A percentile compares a stretch with the other conserved stretches of the same genome.
phyloP scores from a whole-genome alignment of 2,329 filamentous ascomycete species.

The Zelopaecilomyces penicillatus region DNA sequence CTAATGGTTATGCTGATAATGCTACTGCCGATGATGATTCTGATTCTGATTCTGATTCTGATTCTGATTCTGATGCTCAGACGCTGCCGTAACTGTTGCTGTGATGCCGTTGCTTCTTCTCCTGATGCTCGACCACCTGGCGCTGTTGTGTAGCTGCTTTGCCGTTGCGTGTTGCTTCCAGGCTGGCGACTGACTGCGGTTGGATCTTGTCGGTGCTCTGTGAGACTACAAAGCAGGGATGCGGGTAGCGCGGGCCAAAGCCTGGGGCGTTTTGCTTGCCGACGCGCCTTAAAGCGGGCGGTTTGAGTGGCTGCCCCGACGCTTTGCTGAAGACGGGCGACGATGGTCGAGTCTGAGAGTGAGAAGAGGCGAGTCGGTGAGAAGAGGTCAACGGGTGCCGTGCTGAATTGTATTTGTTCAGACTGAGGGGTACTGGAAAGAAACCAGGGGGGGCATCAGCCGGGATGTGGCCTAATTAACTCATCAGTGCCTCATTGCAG shows the following conservation, averaged over 20 bases:
- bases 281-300: constrained; percentile 13
- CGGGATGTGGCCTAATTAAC: constrained; percentile 8
- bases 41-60: no score
- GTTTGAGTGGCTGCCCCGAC: constrained; percentile 7
- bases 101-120: no score
- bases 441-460: constrained; percentile 4
- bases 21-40: no score
- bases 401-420: constrained; percentile 34
- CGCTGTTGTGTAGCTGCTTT: constrained; percentile 4
- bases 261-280: constrained; percentile 13
- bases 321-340: constrained; percentile 13
- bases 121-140: no score
- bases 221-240: constrained; percentile 11
- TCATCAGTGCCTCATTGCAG: constrained; percentile 4
- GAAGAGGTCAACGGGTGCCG: constrained; percentile 25
- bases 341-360: constrained; percentile 27
- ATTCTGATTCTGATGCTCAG: no score
- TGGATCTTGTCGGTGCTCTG: constrained; percentile 2
- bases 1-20: no score
- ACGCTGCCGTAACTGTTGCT: no score
- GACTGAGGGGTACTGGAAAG: constrained; percentile 29
- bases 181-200: neutral
- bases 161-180: constrained; percentile 1
- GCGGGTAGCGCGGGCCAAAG: constrained; percentile 14
- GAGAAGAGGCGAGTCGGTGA: constrained; percentile 34